Percentiles rank a stretch among this genome's conserved stretches.
phyloP scores from a whole-genome alignment of 78 protist genomes.

The Chrysochromulina parva region DNA sequence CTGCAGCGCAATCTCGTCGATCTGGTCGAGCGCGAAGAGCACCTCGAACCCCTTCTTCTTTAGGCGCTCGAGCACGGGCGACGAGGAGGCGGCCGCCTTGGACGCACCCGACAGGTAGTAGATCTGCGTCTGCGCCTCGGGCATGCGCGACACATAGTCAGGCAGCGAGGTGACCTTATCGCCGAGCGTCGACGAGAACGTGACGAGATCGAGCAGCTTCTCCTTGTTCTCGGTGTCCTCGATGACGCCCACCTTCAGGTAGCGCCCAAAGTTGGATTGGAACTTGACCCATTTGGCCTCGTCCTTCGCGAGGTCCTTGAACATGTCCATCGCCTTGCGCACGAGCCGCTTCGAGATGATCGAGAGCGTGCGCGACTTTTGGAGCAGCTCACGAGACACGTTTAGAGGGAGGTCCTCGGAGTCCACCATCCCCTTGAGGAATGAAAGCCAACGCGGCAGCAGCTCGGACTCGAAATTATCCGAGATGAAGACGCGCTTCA shows the following conservation, averaged over 20 bases:
- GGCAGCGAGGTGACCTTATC: constrained; percentile 55
- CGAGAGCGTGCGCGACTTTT: constrained; percentile 39
- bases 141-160: constrained; percentile 88
- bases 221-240: constrained; percentile 88
- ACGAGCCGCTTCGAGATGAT: constrained; percentile 87
- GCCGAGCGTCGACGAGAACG: constrained; percentile 54
- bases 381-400: constrained; percentile 95
- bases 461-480: constrained; percentile 85
- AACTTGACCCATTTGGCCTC: constrained; percentile 73
- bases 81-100: constrained; percentile 73
- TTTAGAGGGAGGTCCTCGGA: constrained; percentile 97
- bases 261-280: constrained; percentile 79
- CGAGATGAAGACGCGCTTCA: constrained; percentile 85
- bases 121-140: constrained; percentile 85
- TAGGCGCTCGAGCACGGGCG: constrained; percentile 95
- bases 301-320: constrained; percentile 49
- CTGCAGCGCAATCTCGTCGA: constrained; percentile 55
- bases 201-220: constrained; percentile 84
- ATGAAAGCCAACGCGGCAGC: constrained; percentile 93
- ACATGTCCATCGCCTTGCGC: constrained; percentile 69
- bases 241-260: constrained; percentile 94
- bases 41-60: constrained; percentile 87
- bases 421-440: constrained; percentile 97
- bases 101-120: constrained; percentile 85
- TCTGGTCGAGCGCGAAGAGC: constrained; percentile 50